Conservation (phyloP, 2,329 filamentous ascomycete species). For the Aspergillus phoenicis region DNA sequence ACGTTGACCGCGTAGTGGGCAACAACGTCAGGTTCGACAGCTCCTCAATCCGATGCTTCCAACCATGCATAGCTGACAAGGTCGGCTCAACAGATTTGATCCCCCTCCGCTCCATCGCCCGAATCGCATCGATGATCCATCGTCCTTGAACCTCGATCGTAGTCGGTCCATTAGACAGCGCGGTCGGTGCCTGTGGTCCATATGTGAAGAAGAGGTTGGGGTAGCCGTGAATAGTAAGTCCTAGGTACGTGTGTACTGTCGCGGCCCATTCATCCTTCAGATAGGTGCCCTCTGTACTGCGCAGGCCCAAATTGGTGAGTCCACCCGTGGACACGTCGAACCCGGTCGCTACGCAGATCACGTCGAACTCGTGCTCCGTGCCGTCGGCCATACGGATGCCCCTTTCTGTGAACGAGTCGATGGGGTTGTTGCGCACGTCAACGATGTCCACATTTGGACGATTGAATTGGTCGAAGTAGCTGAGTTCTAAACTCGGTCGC, state of each 20-base stretch:
- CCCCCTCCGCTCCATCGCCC: slow-evolving; percentile 49
- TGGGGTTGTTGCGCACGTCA: slow-evolving; percentile 47
- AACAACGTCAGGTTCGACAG: slow-evolving; percentile 53
- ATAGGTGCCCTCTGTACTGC: slow-evolving; percentile 32
- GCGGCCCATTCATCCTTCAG: slow-evolving; percentile 43
- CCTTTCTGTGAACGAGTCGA: slow-evolving; percentile 42
- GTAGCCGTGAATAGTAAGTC: slow-evolving; percentile 46
- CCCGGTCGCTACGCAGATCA: slow-evolving; percentile 48
- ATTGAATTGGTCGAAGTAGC: slow-evolving; percentile 55
- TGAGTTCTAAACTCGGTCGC: slow-evolving; percentile 51
- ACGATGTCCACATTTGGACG: slow-evolving; percentile 51
- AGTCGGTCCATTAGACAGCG: slow-evolving; percentile 59
- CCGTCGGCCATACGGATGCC: slow-evolving; percentile 48
- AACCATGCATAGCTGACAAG: slow-evolving; percentile 49
- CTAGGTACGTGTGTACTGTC: slow-evolving; percentile 46
- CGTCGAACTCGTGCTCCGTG: slow-evolving; percentile 42
- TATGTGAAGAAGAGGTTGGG: slow-evolving; percentile 58
- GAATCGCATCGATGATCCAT: slow-evolving; percentile 57
- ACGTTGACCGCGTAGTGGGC: slow-evolving; percentile 54
- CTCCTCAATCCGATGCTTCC: slow-evolving; percentile 53
- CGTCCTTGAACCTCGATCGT: slow-evolving; percentile 59
- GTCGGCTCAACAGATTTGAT: slow-evolving; percentile 57
- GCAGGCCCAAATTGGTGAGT: slow-evolving; percentile 44
- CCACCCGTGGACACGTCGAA: slow-evolving; percentile 49
- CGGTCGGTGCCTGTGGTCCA: slow-evolving; percentile 60